phyloP scores from a whole-genome alignment of 2,329 filamentous ascomycete genomes.

The Fusarium nanum region DNA sequence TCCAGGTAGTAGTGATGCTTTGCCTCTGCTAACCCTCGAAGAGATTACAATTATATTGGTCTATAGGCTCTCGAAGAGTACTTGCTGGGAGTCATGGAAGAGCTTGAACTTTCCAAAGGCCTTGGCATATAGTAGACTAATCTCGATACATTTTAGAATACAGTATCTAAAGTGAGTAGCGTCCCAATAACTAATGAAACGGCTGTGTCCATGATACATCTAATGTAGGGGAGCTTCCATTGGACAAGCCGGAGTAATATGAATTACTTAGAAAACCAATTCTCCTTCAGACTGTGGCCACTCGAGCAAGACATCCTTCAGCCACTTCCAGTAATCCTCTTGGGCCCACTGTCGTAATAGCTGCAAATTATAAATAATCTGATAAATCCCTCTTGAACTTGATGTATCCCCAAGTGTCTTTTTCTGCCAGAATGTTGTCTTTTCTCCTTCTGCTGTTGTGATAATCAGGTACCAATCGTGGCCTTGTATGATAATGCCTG shows the following conservation, averaged over 20 bases:
- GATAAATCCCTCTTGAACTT: constrained; percentile 10
- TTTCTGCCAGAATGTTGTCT: constrained; percentile 21
- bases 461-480: constrained; percentile 17
- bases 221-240: not conserved
- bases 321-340: constrained; percentile 9
- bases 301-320: not conserved
- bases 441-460: constrained; percentile 1
- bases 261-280: not conserved
- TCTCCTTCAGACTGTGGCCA: not conserved
- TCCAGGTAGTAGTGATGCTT: too few relatives aligned
- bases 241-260: not conserved
- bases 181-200: too few relatives aligned
- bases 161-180: too few relatives aligned
- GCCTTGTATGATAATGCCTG: constrained; percentile 10
- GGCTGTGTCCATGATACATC: too few relatives aligned
- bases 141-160: too few relatives aligned
- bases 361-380: constrained; percentile 8
- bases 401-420: constrained; percentile 3
- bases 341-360: constrained; percentile 1
- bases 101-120: too few relatives aligned
- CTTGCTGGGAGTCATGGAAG: too few relatives aligned
- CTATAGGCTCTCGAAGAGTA: too few relatives aligned
- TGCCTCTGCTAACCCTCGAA: too few relatives aligned
- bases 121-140: too few relatives aligned
- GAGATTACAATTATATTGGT: too few relatives aligned